A percentile compares a stretch with the other conserved stretches of the same genome.
Conservation (phyloP, 75 land plant genomes). For the Sequoiadendron giganteum region DNA sequence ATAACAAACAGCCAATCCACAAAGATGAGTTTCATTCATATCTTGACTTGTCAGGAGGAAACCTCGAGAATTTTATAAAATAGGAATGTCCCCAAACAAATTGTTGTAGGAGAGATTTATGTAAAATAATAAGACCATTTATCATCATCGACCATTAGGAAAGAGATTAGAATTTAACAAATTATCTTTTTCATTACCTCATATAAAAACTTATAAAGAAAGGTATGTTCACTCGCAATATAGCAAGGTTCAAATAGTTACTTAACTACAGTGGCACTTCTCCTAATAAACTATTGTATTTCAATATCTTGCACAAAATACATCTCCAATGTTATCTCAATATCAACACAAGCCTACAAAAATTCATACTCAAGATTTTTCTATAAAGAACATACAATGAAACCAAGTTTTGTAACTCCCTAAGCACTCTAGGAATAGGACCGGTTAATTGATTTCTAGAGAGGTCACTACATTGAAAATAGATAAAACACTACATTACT, state of each 20-base stretch:
- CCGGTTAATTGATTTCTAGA: conserved; percentile 75
- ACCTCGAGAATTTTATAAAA: conserved; percentile 72
- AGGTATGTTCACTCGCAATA: conserved; percentile 41
- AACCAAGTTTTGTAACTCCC: conserved; percentile 74
- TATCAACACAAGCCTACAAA: background rate
- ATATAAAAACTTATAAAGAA: background rate
- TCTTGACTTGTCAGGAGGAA: conserved; percentile 66
- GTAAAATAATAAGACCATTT: conserved; percentile 4
- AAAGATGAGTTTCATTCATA: background rate
- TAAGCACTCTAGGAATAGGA: conserved; percentile 77
- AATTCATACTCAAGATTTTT: background rate
- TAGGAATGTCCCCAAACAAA: conserved; percentile 74
- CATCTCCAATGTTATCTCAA: background rate
- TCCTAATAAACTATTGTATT: conserved; percentile 78
- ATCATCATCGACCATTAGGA: conserved; percentile 9
- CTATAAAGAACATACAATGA: conserved; percentile 54
- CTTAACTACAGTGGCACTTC: conserved; percentile 53
- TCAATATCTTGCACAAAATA: conserved; percentile 48
- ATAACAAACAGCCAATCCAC: background rate
- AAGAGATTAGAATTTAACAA: background rate
- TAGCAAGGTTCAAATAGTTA: conserved; percentile 73
- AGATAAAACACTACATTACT: background rate
- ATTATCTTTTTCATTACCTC: background rate
- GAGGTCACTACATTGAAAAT: conserved; percentile 57
- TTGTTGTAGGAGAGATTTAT: conserved; percentile 93